Evolutionary conservation across 495 filamentous ascomycete genomes (phyloP).

Genomic region (Aspergillus olivimuriae): DNA sequence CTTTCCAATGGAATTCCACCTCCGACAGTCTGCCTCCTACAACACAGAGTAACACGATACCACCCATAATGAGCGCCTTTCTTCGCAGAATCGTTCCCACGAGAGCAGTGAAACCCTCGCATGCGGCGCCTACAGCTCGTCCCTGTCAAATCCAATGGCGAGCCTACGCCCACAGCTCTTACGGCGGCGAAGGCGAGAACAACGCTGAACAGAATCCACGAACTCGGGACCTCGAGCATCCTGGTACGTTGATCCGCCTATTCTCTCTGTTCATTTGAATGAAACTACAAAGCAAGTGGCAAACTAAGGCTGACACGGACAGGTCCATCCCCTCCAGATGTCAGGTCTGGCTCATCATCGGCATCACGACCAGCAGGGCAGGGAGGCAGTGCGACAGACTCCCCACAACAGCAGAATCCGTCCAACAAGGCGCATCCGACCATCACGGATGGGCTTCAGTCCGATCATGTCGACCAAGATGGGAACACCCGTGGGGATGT

Average conservation of each 20-base stretch:
- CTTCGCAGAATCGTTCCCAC: constrained; percentile 2
- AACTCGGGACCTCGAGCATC: constrained; percentile 22
- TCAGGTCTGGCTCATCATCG: constrained; percentile 8
- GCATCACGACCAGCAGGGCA: not conserved
- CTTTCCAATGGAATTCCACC: not conserved
- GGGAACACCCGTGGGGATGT: constrained; percentile 23
- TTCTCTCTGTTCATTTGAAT: too few species aligned
- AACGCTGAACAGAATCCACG: constrained; percentile 6
- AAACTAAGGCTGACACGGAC: not conserved
- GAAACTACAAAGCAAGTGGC: not conserved
- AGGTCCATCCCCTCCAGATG: constrained; percentile 19
- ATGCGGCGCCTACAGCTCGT: too few species aligned
- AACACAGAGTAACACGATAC: too few species aligned
- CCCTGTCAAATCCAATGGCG: constrained; percentile 3
- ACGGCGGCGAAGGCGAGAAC: constrained; percentile 15
- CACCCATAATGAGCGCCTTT: constrained; percentile 3
- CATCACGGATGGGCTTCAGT: constrained; percentile 25
- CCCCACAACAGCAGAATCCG: constrained; percentile 11
- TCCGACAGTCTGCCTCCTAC: too few species aligned
- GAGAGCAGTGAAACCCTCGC: too few species aligned
- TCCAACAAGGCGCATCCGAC: constrained; percentile 36
- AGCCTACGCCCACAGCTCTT: constrained; percentile 17
- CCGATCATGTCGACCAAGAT: constrained; percentile 25
- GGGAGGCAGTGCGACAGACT: not conserved
- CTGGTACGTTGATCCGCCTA: too few species aligned